These are phyloP conservation scores for Skeletonema marinoi DNA, from an alignment of 108 stramenopile species.

Conservation along the genomic window DNA sequence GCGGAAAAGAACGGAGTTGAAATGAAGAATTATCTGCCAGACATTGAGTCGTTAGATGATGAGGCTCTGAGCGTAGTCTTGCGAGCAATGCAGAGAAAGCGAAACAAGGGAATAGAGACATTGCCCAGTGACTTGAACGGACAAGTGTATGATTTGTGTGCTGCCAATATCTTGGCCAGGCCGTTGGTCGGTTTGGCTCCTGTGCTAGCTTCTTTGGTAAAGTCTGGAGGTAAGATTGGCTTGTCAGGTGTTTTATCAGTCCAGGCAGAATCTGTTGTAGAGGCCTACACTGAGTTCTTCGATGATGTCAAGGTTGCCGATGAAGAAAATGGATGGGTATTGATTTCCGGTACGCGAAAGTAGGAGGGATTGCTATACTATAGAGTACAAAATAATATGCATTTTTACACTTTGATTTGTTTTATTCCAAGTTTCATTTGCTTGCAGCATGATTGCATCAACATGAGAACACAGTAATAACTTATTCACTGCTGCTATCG, in stretches of 20 bases:
- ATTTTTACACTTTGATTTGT: background rate
- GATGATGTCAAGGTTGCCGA: conserved; percentile 65
- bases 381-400: background rate
- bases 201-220: conserved; percentile 56
- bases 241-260: conserved; percentile 68
- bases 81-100: conserved; percentile 58
- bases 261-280: conserved; percentile 59
- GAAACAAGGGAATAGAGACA: conserved; percentile 36
- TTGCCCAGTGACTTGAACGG: conserved; percentile 59
- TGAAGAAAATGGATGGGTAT: conserved; percentile 59
- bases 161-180: conserved; percentile 80
- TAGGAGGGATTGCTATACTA: background rate
- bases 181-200: conserved; percentile 66
- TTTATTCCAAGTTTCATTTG: background rate
- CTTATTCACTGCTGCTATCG: background rate
- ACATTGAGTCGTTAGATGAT: conserved; percentile 56
- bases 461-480: background rate
- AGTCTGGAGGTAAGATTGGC: conserved; percentile 67
- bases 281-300: conserved; percentile 66
- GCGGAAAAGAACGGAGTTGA: conserved; percentile 59
- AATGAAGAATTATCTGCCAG: conserved; percentile 74
- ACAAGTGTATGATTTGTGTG: conserved; percentile 65
- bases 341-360: conserved; percentile 75
- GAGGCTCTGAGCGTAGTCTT: conserved; percentile 69
- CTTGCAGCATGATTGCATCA: background rate